Base-by-base conservation (phyloP, 2,329 filamentous ascomycete genomes). In the Aspergillus hiratsukae region DNA sequence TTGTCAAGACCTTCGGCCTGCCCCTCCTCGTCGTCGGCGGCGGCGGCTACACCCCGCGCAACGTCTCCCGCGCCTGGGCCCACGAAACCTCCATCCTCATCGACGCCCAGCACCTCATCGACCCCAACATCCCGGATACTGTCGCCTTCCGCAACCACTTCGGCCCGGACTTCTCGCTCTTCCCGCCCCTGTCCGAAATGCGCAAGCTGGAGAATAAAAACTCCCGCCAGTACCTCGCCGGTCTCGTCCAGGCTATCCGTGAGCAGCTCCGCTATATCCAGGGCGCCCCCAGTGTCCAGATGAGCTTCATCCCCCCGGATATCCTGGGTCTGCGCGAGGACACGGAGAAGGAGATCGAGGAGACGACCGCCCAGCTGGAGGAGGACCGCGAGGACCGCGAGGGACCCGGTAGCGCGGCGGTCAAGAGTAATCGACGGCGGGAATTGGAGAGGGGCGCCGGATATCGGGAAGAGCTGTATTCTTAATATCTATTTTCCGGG, bases 41-140 rank as follows among this genome's bases (percentile, higher is more conserved):
- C 41, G 94, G 94, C 55, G 94, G 94, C 28, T 99, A 99, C 75
- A 99, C 94, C 14, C 92, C 94, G 4, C 86, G 93, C 62, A 99
- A 99, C 68, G 94, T 99, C 6, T 94, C 94, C 45, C 88, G 94
- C 53, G 91, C 93, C 29, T 99, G 94, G 94, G 91, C 92, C 25
- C 93, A 96, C 75, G 94, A 99, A 77, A 99, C 94, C 11, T 89
- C 89, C 58, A 90, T 97, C 64, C 91, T 91, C 58, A 89, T 95
- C 60, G 86, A 87, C 63, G 86, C 86, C 56, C 81, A 88, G 58
- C 81, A 88, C 61, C 83, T 84, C 56, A 87, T 97, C 61, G 78
- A 83, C 70, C 83, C 88, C 19, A 82, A 85, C 11, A 87, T 97
- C 28, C 93, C 94, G 0, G 76, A 83, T 37, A 87, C 95, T 66